These are phyloP conservation scores for Lecanicillium sp. DNA, from an alignment of 2,329 filamentous ascomycete genomes.

Conservation along the genomic window DNA sequence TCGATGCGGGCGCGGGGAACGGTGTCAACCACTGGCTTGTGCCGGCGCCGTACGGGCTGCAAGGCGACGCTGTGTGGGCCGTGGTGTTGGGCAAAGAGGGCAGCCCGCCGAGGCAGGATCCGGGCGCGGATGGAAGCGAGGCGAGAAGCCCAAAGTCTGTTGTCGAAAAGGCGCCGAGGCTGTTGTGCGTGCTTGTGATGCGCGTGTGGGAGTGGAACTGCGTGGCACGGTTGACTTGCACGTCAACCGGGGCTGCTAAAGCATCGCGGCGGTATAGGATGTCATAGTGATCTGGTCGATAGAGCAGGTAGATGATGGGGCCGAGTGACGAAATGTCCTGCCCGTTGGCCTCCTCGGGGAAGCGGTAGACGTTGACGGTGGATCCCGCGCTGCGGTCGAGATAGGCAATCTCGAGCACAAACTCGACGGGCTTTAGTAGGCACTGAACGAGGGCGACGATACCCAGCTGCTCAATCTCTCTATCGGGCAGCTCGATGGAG, in stretches of 20 bases:
- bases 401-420: constrained; percentile 84
- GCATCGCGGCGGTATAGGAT: constrained; percentile 64
- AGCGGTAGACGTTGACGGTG: constrained; percentile 65
- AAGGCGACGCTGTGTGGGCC: background rate
- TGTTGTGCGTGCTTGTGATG: constrained; percentile 34
- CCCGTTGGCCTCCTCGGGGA: constrained; percentile 49
- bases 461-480: constrained; percentile 89
- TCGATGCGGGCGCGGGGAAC: background rate
- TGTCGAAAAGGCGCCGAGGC: constrained; percentile 36
- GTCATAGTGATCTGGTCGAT: constrained; percentile 83
- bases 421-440: constrained; percentile 69
- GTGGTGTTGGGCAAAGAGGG: background rate
- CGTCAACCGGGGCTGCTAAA: constrained; percentile 19
- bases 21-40: constrained; percentile 5
- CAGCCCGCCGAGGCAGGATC: no score
- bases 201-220: constrained; percentile 40
- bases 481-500: constrained; percentile 66
- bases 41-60: background rate
- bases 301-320: constrained; percentile 53
- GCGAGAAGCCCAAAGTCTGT: constrained; percentile 38
- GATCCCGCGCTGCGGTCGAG: constrained; percentile 78
- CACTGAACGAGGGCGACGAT: constrained; percentile 71
- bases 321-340: constrained; percentile 39
- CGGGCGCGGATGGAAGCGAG: constrained; percentile 20
- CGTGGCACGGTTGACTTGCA: constrained; percentile 50